Base-by-base conservation (phyloP, 371 early-diverging fungal genomes). In the Parasitella parasitica region DNA sequence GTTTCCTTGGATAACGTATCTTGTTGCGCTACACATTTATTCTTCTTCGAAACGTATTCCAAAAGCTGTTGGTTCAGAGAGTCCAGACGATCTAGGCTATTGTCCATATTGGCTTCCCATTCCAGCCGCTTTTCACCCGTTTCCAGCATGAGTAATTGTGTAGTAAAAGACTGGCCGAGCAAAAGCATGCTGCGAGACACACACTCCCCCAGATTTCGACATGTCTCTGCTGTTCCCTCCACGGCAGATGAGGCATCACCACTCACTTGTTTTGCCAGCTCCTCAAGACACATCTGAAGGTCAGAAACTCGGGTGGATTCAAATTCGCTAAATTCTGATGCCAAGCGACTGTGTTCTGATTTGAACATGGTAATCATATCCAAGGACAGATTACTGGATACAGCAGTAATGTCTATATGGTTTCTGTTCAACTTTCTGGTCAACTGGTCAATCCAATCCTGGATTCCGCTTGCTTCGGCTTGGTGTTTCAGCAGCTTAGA, bases 1-100 rank as follows among this genome's bases (percentile, higher is more conserved):
- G 18, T 8, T 0, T 63, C 41, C 0, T 53, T 34, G 7, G 63
- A 49, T 9, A 66, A 46, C 0, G 18, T 16, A 28, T 70, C 70
- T 54, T 70, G 66, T 37, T 66, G 70, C 15, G 70, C 70, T 9
- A 70, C 63, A 18, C 70, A 70, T 22, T 70, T 70, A 27, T 70
- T 70, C 39, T 70, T 70, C 32, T 70, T 62, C 1, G 61, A 61
- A 9, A 62, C 56, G 2, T 66, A 70, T 15, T 56, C 41, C 13
- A 52, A 57, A 6, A 70, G 52, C 9, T 63, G 55, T 22, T 63
- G 48, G 16, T 70, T 54, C 13, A 70, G 6, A 6, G 32, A 55
- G 2, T 66, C 66, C 13, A 70, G 9, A 18, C 43, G 24, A 2
- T 32, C n/a, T 9, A 58, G 52, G 0, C 22, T 32, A 6, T 46